Evolutionary conservation across 495 filamentous ascomycete species (phyloP).

Genomic region (Aspergillus cristatus): DNA sequence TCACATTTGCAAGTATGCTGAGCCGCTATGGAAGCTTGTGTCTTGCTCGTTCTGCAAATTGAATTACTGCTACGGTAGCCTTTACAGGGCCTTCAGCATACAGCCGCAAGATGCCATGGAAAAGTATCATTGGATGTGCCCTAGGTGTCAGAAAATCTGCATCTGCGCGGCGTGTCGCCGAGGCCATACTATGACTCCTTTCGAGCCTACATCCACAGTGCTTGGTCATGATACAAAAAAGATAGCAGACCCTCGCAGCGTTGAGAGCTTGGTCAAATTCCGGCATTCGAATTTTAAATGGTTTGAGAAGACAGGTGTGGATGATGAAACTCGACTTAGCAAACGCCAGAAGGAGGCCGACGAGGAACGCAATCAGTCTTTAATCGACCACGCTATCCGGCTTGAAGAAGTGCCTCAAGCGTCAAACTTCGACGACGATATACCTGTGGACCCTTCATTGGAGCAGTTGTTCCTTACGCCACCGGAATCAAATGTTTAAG

Average conservation of each 20-base stretch:
- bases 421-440: conserved; percentile 22
- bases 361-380: conserved; percentile 31
- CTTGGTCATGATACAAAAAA: conserved; percentile 83
- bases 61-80: conserved; percentile 77
- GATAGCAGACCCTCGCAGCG: conserved; percentile 79
- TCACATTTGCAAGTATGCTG: conserved; percentile 70
- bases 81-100: conserved; percentile 83
- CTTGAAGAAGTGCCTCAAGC: conserved; percentile 16
- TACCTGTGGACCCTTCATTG: conserved; percentile 46
- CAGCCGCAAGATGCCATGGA: conserved; percentile 74
- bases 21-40: conserved; percentile 72
- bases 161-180: conserved; percentile 70
- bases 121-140: conserved; percentile 73
- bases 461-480: conserved; percentile 7
- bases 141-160: conserved; percentile 74
- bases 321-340: conserved; percentile 38
- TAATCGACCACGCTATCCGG: conserved; percentile 28
- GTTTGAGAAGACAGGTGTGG: conserved; percentile 50
- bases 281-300: conserved; percentile 71
- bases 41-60: conserved; percentile 64
- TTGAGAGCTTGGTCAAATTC: conserved; percentile 81
- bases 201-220: conserved; percentile 71
- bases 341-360: conserved; percentile 42
- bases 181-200: conserved; percentile 51
- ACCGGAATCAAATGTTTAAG: conserved; percentile 4